These are phyloP conservation scores for Fomitopsis schrenkii DNA, from an alignment of 1,284 basidiomycete genomes.

Conservation along the genomic window DNA sequence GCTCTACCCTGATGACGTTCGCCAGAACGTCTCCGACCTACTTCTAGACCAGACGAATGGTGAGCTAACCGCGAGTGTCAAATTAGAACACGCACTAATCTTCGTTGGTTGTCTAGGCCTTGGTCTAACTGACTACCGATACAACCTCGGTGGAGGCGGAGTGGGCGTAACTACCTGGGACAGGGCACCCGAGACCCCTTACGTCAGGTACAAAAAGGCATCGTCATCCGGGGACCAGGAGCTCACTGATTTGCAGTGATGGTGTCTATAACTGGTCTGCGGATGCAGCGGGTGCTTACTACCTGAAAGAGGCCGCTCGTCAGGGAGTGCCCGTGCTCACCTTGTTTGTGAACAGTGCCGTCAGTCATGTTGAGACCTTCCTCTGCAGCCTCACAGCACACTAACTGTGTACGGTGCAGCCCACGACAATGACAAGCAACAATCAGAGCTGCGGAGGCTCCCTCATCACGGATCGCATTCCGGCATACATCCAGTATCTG, in stretches of 20 bases:
- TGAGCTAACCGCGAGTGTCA: neutral
- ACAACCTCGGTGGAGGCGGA: slow-evolving; percentile 40
- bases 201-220: neutral
- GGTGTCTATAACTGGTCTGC: slow-evolving; percentile 38
- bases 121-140: slow-evolving; percentile 40
- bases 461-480: slow-evolving; percentile 19
- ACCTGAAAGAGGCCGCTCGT: slow-evolving; percentile 28
- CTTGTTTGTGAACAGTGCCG: slow-evolving; percentile 25
- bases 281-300: slow-evolving; percentile 37
- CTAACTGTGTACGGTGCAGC: neutral
- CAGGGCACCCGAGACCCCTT: slow-evolving; percentile 24
- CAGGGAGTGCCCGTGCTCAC: slow-evolving; percentile 22
- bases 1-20: slow-evolving; percentile 34
- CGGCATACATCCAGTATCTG: slow-evolving; percentile 24
- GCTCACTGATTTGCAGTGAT: neutral
- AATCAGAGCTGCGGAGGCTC: slow-evolving; percentile 21
- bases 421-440: slow-evolving; percentile 23
- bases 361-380: neutral
- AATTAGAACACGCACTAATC: neutral
- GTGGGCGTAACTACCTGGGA: slow-evolving; percentile 28
- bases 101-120: slow-evolving; percentile 22
- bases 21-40: slow-evolving; percentile 35
- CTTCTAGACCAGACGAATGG: slow-evolving; percentile 24
- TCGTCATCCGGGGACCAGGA: no score
- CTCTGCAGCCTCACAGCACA: no score